Evolutionary conservation across 805 yeast species (phyloP).

Genomic region (Metschnikowia koreensis): DNA sequence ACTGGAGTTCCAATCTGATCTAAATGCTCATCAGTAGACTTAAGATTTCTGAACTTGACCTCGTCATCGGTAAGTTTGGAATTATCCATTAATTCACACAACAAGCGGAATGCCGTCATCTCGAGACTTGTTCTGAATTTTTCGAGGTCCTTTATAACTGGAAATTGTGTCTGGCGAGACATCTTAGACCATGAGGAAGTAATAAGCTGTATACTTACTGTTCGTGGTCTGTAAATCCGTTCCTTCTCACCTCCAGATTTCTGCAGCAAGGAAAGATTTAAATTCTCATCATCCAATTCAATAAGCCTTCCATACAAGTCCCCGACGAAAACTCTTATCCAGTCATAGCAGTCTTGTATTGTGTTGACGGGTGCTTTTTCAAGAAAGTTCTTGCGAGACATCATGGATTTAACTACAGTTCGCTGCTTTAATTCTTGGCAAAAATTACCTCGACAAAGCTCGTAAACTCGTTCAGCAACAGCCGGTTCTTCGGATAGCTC

Average conservation of each 20-base stretch:
- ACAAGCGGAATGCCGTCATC: constrained; percentile 33
- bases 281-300: constrained; percentile 70
- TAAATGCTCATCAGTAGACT: constrained; percentile 18
- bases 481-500: constrained; percentile 40
- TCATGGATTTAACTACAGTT: constrained; percentile 78
- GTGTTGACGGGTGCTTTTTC: constrained; percentile 50
- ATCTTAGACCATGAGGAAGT: constrained; percentile 23
- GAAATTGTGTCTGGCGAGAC: constrained; percentile 44
- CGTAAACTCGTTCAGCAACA: constrained; percentile 54
- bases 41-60: constrained; percentile 20
- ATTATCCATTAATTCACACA: constrained; percentile 39
- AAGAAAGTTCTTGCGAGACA: constrained; percentile 78
- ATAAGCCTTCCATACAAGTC: constrained; percentile 69
- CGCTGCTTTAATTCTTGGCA: constrained; percentile 54
- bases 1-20: constrained; percentile 37
- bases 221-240: constrained; percentile 50
- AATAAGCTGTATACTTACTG: constrained; percentile 43
- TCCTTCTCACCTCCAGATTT: constrained; percentile 22
- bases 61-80: constrained; percentile 22
- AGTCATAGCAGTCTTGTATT: constrained; percentile 58
- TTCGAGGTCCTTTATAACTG: constrained; percentile 35
- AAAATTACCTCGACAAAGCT: constrained; percentile 63
- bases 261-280: constrained; percentile 28
- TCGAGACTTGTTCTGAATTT: constrained; percentile 27
- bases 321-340: constrained; percentile 83